These are phyloP conservation scores for Tuber calosporum DNA, from an alignment of 495 filamentous ascomycete genomes.

Conservation along the genomic window DNA sequence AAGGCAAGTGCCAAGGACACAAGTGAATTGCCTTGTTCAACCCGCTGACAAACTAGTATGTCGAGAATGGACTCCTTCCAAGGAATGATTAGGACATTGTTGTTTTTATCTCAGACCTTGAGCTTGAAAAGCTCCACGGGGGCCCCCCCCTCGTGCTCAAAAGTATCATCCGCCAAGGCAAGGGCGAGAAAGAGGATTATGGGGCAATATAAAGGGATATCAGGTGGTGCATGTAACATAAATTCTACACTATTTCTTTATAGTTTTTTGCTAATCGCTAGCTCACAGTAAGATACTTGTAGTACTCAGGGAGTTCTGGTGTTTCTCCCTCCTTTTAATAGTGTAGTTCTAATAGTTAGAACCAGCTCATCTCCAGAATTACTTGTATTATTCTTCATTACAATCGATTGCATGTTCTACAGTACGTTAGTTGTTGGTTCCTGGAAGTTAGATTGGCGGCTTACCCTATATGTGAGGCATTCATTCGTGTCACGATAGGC, in stretches of 20 bases:
- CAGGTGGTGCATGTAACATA: background rate
- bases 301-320: background rate
- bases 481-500: background rate
- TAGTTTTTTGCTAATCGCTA: too few relatives aligned
- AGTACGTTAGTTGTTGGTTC: background rate
- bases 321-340: background rate
- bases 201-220: background rate
- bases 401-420: background rate
- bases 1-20: background rate
- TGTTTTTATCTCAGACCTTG: background rate
- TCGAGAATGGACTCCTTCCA: background rate
- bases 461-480: background rate
- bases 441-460: background rate
- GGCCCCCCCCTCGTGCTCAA: background rate
- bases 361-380: background rate
- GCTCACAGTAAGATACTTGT: too few relatives aligned
- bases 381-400: background rate
- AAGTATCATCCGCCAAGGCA: background rate
- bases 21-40: background rate
- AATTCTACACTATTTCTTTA: background rate
- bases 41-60: background rate
- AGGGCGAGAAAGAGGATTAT: background rate
- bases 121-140: background rate
- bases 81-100: background rate
- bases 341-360: background rate